These are phyloP conservation scores for Epichloe aotearoae DNA, from an alignment of 2,329 filamentous ascomycete species.

Conservation along the genomic window DNA sequence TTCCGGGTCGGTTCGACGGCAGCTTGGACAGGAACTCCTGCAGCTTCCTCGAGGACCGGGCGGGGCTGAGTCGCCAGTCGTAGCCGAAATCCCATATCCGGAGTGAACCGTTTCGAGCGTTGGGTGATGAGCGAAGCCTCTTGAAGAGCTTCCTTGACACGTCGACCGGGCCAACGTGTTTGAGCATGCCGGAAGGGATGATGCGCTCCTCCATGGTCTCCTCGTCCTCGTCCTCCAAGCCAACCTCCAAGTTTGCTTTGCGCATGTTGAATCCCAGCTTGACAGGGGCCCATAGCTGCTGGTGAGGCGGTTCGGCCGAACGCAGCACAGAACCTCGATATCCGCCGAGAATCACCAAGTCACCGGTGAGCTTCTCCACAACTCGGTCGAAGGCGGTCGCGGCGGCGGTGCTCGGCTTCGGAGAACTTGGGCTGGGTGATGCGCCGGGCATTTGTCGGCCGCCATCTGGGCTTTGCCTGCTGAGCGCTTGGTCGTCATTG, in stretches of 20 bases:
- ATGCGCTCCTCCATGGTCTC: slow-evolving; percentile 73
- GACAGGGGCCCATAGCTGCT: slow-evolving; percentile 88
- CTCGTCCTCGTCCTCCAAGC: slow-evolving; percentile 69
- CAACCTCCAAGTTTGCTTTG: slow-evolving; percentile 83
- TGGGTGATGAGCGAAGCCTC: slow-evolving; percentile 59
- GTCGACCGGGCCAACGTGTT: slow-evolving; percentile 82
- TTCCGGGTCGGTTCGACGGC: slow-evolving; percentile 54
- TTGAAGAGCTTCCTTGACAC: slow-evolving; percentile 75
- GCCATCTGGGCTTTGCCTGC: not conserved
- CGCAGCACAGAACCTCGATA: slow-evolving; percentile 84
- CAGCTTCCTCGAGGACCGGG: slow-evolving; percentile 59
- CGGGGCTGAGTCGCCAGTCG: slow-evolving; percentile 83
- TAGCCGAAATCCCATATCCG: slow-evolving; percentile 86
- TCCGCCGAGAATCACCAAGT: slow-evolving; percentile 78
- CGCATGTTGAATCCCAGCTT: slow-evolving; percentile 86
- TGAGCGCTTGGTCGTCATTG: slow-evolving; percentile 9
- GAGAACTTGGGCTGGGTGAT: not conserved
- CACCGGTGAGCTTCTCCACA: slow-evolving; percentile 61
- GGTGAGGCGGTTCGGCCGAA: slow-evolving; percentile 65
- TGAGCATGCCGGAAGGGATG: slow-evolving; percentile 76
- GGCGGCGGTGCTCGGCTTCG: slow-evolving; percentile 1
- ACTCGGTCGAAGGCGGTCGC: slow-evolving; percentile 33
- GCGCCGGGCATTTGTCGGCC: not conserved
- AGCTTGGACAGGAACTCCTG: slow-evolving; percentile 59
- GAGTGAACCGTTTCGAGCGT: slow-evolving; percentile 55